Conservation (phyloP, 129 eudicot genomes). For the Arctium minus region DNA sequence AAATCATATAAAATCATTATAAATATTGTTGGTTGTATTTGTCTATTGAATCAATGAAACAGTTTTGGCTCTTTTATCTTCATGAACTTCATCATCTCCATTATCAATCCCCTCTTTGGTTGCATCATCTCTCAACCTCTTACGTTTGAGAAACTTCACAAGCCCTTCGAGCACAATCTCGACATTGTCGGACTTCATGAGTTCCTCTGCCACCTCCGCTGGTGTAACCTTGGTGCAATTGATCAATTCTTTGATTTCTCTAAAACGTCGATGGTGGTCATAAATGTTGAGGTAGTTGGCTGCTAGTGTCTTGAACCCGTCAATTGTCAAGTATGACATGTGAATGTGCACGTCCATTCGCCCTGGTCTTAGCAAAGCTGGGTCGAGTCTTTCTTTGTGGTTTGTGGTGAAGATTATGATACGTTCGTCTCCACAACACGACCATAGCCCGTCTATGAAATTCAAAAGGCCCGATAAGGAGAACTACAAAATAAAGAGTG, state of each 20-base stretch:
- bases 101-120: slow-evolving; percentile 1
- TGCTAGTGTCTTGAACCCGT: slow-evolving; percentile 51
- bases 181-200: slow-evolving; percentile 49
- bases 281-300: slow-evolving; percentile 49
- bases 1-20: background rate
- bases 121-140: slow-evolving; percentile 32
- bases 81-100: slow-evolving; percentile 4
- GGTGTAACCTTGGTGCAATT: slow-evolving; percentile 46
- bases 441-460: slow-evolving; percentile 82
- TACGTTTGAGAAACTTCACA: slow-evolving; percentile 30
- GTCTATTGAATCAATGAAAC: background rate
- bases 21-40: background rate
- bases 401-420: slow-evolving; percentile 76
- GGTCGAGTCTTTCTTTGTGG: slow-evolving; percentile 66
- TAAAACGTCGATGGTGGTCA: slow-evolving; percentile 26
- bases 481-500: slow-evolving; percentile 26
- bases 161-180: slow-evolving; percentile 48
- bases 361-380: slow-evolving; percentile 70
- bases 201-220: slow-evolving; percentile 70
- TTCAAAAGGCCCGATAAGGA: slow-evolving; percentile 64
- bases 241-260: slow-evolving; percentile 51
- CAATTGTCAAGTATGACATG: slow-evolving; percentile 64
- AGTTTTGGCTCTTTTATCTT: slow-evolving; percentile 17
- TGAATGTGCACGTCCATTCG: slow-evolving; percentile 81
- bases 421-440: slow-evolving; percentile 71